Conservation (phyloP, 2,329 filamentous ascomycete species). For the Fusarium oxysporum region DNA sequence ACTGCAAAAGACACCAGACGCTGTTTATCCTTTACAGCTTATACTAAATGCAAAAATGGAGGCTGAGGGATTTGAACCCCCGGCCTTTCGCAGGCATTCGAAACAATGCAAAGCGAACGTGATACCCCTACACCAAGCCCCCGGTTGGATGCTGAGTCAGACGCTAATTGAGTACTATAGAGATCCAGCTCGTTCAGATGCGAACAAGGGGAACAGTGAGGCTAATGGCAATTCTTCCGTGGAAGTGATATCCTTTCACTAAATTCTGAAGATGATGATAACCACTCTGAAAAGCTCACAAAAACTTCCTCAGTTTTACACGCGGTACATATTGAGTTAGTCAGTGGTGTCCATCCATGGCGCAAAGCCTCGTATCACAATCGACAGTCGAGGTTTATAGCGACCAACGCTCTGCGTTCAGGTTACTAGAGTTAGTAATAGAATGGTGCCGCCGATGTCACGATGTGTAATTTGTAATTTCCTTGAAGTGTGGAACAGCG, state of each 20-base stretch:
- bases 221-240: fast-evolving
- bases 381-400: no score
- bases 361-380: no score
- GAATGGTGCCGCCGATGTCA: no score
- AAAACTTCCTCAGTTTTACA: fast-evolving
- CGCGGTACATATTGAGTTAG: no score
- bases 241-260: background rate
- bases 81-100: conserved; percentile 17
- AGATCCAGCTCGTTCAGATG: fast-evolving
- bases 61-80: conserved; percentile 23
- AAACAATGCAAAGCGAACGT: conserved; percentile 21
- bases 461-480: background rate
- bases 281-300: fast-evolving
- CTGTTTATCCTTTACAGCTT: fast-evolving
- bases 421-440: no score
- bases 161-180: fast-evolving
- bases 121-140: conserved; percentile 22
- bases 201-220: fast-evolving
- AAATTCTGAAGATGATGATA: fast-evolving
- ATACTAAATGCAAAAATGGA: background rate
- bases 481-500: no score
- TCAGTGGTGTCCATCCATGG: no score
- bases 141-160: background rate
- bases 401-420: fast-evolving
- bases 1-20: fast-evolving